Evolutionary conservation across 2,329 filamentous ascomycete genomes (phyloP).

Genomic region (Chrysoporthe deuterocubensis): DNA sequence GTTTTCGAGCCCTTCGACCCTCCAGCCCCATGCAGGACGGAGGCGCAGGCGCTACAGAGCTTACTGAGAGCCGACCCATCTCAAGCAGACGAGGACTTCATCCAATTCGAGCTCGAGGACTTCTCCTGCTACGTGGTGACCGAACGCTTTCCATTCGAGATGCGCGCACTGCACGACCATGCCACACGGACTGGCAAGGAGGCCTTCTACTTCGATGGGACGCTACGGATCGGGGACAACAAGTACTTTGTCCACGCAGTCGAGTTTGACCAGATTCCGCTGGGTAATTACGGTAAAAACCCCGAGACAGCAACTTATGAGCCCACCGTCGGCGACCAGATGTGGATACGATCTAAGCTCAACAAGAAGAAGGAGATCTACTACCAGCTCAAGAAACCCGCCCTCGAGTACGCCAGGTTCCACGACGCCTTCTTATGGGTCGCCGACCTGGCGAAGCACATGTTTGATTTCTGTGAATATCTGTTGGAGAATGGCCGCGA

Average conservation of each 20-base stretch:
- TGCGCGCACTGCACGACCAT: conserved; percentile 60
- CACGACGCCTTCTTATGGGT: conserved; percentile 71
- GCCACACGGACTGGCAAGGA: conserved; percentile 41
- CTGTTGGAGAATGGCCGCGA: conserved; percentile 36
- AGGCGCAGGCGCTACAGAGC: conserved; percentile 38
- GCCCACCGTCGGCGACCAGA: conserved; percentile 52
- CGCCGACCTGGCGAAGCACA: conserved; percentile 70
- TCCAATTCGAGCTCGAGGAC: conserved; percentile 58
- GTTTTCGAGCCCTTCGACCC: conserved; percentile 35
- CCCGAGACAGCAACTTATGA: conserved; percentile 27
- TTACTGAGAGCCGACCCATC: conserved; percentile 35
- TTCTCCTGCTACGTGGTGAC: conserved; percentile 61
- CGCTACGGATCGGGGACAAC: conserved; percentile 50
- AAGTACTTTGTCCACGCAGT: conserved; percentile 59
- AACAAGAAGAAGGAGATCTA: conserved; percentile 55
- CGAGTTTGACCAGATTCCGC: conserved; percentile 60
- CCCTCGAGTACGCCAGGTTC: conserved; percentile 65
- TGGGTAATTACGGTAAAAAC: conserved; percentile 67
- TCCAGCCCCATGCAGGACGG: conserved; percentile 33
- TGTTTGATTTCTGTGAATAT: conserved; percentile 65
- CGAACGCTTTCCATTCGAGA: conserved; percentile 47
- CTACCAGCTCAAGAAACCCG: conserved; percentile 64
- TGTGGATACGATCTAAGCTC: conserved; percentile 66
- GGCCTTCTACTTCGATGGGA: conserved; percentile 63
- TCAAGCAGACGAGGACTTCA: conserved; percentile 36